phyloP scores from a whole-genome alignment of 331 rosid genomes.

The Dryas integrifolia region DNA sequence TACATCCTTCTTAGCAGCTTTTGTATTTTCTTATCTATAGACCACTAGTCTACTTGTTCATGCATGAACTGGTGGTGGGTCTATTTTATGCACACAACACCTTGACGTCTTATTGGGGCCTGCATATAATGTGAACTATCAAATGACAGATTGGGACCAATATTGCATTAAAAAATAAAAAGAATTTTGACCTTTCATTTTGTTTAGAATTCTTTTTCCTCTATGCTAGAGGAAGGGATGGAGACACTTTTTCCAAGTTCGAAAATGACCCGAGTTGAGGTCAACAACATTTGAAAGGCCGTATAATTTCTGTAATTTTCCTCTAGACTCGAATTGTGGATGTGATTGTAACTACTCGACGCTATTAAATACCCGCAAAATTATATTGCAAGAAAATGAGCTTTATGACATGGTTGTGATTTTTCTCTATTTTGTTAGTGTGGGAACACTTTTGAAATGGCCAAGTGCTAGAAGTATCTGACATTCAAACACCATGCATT shows the following conservation, averaged over 20 bases:
- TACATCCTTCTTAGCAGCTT: not conserved
- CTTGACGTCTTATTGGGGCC: not conserved
- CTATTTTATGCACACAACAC: not conserved
- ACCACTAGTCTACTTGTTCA: not conserved
- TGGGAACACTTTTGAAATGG: too few species aligned
- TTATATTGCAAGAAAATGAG: too few species aligned
- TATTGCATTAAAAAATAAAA: not conserved
- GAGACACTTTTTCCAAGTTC: not conserved
- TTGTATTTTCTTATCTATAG: not conserved
- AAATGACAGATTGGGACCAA: not conserved
- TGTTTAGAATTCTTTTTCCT: not conserved
- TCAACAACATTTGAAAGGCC: not conserved
- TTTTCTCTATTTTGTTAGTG: too few species aligned
- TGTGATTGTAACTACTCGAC: too few species aligned
- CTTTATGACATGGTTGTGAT: too few species aligned
- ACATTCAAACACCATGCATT: too few species aligned
- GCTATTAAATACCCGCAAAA: too few species aligned
- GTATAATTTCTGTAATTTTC: not conserved
- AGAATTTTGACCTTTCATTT: not conserved
- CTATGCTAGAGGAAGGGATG: not conserved
- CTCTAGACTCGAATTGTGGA: too few species aligned
- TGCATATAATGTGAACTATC: not conserved
- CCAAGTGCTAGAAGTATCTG: too few species aligned
- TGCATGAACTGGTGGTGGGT: not conserved
- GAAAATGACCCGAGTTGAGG: not conserved